A percentile compares a stretch with the other conserved stretches of the same genome.
Conservation (phyloP, 352 stramenopile species). For the Thalassiosira mediterranea region DNA sequence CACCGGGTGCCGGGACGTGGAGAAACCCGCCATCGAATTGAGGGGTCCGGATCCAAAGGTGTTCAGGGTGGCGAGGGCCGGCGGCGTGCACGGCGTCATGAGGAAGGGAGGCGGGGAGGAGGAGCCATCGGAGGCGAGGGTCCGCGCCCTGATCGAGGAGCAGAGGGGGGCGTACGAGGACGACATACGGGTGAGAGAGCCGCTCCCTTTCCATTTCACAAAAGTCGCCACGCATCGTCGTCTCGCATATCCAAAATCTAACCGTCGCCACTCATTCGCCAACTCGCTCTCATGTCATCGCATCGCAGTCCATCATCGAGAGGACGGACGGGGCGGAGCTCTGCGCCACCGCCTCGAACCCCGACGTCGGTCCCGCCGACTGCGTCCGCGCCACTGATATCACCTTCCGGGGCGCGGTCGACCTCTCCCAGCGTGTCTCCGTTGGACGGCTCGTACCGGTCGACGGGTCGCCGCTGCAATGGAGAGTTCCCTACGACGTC, state of each 20-base stretch:
- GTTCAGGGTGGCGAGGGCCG: conserved; percentile 66
- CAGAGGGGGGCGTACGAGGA: conserved; percentile 64
- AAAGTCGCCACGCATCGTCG: conserved; percentile 2
- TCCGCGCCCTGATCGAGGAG: conserved; percentile 21
- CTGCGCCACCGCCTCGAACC: conserved; percentile 60
- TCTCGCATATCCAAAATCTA: too few relatives aligned
- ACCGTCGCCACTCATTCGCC: background rate
- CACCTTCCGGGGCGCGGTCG: conserved; percentile 68
- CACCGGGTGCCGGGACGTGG: conserved; percentile 82
- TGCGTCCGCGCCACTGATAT: conserved; percentile 71
- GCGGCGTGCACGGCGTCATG: conserved; percentile 64
- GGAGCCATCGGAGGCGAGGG: conserved; percentile 22
- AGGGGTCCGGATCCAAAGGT: conserved; percentile 79
- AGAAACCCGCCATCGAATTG: conserved; percentile 77
- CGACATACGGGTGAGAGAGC: conserved; percentile 65
- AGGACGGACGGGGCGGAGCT: conserved; percentile 71
- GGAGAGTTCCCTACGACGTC: conserved; percentile 80
- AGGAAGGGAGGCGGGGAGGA: conserved; percentile 18
- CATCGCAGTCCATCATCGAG: conserved; percentile 61
- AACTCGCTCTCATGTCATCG: conserved; percentile 3
- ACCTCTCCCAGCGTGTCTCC: conserved; percentile 66
- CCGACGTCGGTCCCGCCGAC: conserved; percentile 57
- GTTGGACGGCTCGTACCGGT: conserved; percentile 72
- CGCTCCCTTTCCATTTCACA: conserved; percentile 3
- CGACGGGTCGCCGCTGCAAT: conserved; percentile 54